Percentiles rank a stretch among this genome's conserved stretches.
Conservation (phyloP, 2,329 filamentous ascomycete species). For the Fusarium nygamai region DNA sequence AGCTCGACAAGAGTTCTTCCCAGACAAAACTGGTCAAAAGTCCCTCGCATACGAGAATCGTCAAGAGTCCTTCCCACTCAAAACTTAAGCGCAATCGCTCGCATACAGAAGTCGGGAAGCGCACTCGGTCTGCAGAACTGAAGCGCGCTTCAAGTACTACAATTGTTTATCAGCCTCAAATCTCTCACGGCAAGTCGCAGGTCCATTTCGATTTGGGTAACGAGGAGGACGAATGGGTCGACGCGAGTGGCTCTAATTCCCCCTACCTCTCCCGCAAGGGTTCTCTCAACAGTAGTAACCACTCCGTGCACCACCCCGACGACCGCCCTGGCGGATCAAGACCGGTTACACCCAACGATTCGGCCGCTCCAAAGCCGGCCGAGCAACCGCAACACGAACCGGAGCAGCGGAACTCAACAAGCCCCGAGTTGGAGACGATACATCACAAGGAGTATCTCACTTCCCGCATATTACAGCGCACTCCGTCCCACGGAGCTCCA, state of each 20-base stretch:
- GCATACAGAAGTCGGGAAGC: constrained; percentile 52
- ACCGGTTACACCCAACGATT: constrained; percentile 49
- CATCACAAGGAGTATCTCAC: constrained; percentile 74
- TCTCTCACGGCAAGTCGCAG: constrained; percentile 57
- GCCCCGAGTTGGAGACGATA: constrained; percentile 53
- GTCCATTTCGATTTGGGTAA: constrained; percentile 73
- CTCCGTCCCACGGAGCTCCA: constrained; percentile 68
- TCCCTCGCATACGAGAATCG: constrained; percentile 55
- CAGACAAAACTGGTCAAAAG: constrained; percentile 49
- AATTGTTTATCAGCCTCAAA: constrained; percentile 56
- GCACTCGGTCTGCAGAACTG: constrained; percentile 66
- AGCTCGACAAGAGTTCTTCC: constrained; percentile 58
- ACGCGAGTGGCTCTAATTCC: constrained; percentile 71
- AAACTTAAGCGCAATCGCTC: constrained; percentile 51
- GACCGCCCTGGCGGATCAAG: constrained; percentile 52
- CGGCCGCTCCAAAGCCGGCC: constrained; percentile 12
- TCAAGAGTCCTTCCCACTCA: constrained; percentile 65
- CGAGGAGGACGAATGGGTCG: constrained; percentile 72
- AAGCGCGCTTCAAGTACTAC: constrained; percentile 64
- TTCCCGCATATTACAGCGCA: constrained; percentile 72
- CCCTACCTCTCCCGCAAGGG: constrained; percentile 61
- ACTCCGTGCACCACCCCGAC: constrained; percentile 51
- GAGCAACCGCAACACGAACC: constrained; percentile 19
- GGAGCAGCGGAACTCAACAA: constrained; percentile 33
- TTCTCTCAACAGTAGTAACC: constrained; percentile 61